Evolutionary conservation across 2,329 filamentous ascomycete genomes (phyloP).

Genomic region (Fusarium anguioides): DNA sequence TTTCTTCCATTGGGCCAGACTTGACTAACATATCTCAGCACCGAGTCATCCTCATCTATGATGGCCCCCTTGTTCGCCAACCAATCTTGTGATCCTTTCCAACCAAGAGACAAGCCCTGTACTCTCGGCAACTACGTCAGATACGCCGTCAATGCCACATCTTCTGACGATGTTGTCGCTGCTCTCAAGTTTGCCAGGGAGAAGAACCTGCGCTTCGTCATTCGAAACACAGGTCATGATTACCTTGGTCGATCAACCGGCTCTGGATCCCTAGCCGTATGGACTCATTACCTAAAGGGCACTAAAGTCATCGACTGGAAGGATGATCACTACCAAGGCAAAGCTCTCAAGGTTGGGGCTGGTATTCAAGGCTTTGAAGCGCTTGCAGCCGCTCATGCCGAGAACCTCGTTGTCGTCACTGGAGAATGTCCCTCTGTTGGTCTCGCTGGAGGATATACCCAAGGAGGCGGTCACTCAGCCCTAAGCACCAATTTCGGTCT

Average conservation of each 20-base stretch:
- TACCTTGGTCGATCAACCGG: slow-evolving; percentile 69
- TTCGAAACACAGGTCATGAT: slow-evolving; percentile 65
- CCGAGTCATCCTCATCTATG: slow-evolving; percentile 37
- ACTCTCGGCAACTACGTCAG: slow-evolving; percentile 57
- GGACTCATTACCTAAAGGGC: slow-evolving; percentile 57
- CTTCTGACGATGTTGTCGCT: slow-evolving; percentile 46
- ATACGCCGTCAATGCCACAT: slow-evolving; percentile 52
- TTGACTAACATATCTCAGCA: background rate
- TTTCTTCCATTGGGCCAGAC: no score
- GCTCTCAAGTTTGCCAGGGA: slow-evolving; percentile 46
- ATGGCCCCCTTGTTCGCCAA: slow-evolving; percentile 55
- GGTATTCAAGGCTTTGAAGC: slow-evolving; percentile 64
- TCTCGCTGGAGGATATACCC: slow-evolving; percentile 68
- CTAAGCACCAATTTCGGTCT: slow-evolving; percentile 66
- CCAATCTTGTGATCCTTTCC: slow-evolving; percentile 54
- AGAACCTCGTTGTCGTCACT: slow-evolving; percentile 62
- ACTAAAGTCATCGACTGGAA: slow-evolving; percentile 54
- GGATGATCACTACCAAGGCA: slow-evolving; percentile 58
- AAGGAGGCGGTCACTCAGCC: slow-evolving; percentile 67
- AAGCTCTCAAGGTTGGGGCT: slow-evolving; percentile 64
- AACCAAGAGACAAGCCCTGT: slow-evolving; percentile 49
- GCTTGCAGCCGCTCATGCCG: slow-evolving; percentile 56
- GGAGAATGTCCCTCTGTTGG: slow-evolving; percentile 67
- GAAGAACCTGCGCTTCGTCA: slow-evolving; percentile 59
- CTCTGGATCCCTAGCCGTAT: slow-evolving; percentile 53